These are phyloP conservation scores for Populus hybrid DNA, from an alignment of 441 rosid genomes.

Conservation along the genomic window DNA sequence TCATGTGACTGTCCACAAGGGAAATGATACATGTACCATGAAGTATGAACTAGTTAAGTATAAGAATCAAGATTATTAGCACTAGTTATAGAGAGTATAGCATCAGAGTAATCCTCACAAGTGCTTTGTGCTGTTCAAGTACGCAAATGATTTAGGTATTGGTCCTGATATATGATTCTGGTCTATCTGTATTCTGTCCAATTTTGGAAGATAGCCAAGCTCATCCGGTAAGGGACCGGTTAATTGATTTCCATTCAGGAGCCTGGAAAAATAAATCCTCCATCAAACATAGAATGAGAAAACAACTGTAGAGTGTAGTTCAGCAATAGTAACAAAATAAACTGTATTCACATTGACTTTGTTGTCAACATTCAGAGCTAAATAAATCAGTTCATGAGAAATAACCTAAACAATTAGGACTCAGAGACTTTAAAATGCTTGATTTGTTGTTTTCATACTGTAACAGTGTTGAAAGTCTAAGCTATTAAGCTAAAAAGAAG, in stretches of 20 bases:
- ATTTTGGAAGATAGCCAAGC: constrained; percentile 79
- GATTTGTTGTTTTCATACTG: background rate
- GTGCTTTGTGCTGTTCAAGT: constrained; percentile 79
- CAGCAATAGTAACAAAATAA: background rate
- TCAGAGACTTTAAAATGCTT: background rate
- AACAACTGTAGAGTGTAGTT: background rate
- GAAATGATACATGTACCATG: constrained; percentile 14
- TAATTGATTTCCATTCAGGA: constrained; percentile 78
- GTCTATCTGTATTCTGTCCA: constrained; percentile 95
- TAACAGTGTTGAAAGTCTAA: background rate
- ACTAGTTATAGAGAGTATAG: constrained; percentile 6
- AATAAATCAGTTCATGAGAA: background rate
- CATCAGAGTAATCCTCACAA: constrained; percentile 60
- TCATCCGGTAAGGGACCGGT: constrained; percentile 80
- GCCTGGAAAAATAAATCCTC: constrained; percentile 49
- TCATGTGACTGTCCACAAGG: constrained; percentile 83
- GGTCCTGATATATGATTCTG: constrained; percentile 82
- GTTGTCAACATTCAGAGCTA: background rate
- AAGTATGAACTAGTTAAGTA: constrained; percentile 1
- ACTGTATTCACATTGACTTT: background rate
- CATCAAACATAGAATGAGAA: constrained; percentile 20
- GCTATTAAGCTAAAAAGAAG: constrained; percentile 12
- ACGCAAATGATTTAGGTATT: constrained; percentile 75
- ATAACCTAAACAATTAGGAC: background rate
- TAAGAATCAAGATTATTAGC: background rate